Conservation (phyloP, 805 yeast species). For the Ogataea wickerhamii region DNA sequence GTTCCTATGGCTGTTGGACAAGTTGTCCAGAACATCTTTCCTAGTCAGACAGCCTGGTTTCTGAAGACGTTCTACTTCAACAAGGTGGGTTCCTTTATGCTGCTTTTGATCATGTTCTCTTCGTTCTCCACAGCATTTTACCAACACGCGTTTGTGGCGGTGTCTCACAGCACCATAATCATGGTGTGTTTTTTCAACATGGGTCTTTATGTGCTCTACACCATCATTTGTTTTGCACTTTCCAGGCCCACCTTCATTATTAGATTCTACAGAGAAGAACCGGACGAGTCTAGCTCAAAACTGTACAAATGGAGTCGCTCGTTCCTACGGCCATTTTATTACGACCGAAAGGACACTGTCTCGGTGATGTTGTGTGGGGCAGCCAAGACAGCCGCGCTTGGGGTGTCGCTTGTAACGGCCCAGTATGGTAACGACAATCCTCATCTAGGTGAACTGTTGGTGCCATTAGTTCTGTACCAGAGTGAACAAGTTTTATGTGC, state of each 20-base stretch:
- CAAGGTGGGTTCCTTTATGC: constrained; percentile 78
- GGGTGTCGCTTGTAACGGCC: constrained; percentile 70
- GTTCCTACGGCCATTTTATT: constrained; percentile 61
- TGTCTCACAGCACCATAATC: constrained; percentile 55
- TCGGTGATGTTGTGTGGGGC: constrained; percentile 85
- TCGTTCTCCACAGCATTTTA: constrained; percentile 86
- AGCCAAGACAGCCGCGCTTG: constrained; percentile 90
- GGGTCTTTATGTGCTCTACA: constrained; percentile 76
- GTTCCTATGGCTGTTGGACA: constrained; percentile 90
- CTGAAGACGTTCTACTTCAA: constrained; percentile 54
- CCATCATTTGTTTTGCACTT: constrained; percentile 53
- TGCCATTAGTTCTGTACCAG: constrained; percentile 82
- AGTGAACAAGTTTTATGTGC: constrained; percentile 85
- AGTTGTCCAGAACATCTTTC: constrained; percentile 65
- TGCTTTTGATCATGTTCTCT: constrained; percentile 53
- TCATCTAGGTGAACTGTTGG: constrained; percentile 66
- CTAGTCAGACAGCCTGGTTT: constrained; percentile 60
- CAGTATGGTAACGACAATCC: constrained; percentile 59
- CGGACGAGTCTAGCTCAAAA: constrained; percentile 41
- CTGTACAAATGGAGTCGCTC: constrained; percentile 44
- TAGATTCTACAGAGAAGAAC: constrained; percentile 42
- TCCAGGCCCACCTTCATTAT: constrained; percentile 57
- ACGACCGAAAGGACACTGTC: constrained; percentile 67
- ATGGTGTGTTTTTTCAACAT: constrained; percentile 79
- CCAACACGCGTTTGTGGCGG: constrained; percentile 65